These are phyloP conservation scores for Podila epicladia DNA, from an alignment of 192 early-diverging fungal genomes.

Conservation along the genomic window DNA sequence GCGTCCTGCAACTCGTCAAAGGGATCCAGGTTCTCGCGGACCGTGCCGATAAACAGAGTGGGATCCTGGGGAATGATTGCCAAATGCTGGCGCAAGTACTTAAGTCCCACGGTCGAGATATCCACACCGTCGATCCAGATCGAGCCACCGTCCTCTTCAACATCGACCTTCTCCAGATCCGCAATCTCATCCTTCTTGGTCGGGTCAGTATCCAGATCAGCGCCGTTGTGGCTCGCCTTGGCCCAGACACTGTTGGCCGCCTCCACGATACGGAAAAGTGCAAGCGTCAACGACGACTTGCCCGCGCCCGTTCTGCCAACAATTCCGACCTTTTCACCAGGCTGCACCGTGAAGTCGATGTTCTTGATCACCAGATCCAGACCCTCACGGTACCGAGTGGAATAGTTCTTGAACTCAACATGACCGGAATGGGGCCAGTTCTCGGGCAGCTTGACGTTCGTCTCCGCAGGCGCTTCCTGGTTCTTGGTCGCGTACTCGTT, in stretches of 20 bases:
- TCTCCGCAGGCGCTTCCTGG: slow-evolving; percentile 79
- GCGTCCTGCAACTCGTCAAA: slow-evolving; percentile 59
- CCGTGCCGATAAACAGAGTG: slow-evolving; percentile 74
- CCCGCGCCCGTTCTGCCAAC: slow-evolving; percentile 66
- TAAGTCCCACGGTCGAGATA: slow-evolving; percentile 71
- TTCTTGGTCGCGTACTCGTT: slow-evolving; percentile 82
- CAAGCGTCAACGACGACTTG: slow-evolving; percentile 62
- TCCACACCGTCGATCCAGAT: slow-evolving; percentile 82
- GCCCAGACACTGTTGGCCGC: slow-evolving; percentile 58
- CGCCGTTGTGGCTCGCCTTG: slow-evolving; percentile 22
- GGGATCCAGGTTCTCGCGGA: slow-evolving; percentile 66
- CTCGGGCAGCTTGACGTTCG: slow-evolving; percentile 69
- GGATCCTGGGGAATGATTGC: slow-evolving; percentile 94
- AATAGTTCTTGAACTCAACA: slow-evolving; percentile 79
- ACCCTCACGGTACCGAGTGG: slow-evolving; percentile 83
- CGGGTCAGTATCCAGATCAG: slow-evolving; percentile 22
- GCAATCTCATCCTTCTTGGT: slow-evolving; percentile 12
- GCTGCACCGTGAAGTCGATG: slow-evolving; percentile 34
- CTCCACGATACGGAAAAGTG: slow-evolving; percentile 60
- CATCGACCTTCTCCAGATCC: slow-evolving; percentile 13
- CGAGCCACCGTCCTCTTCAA: slow-evolving; percentile 56
- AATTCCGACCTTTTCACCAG: slow-evolving; percentile 79
- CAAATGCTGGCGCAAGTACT: slow-evolving; percentile 76
- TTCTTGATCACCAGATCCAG: slow-evolving; percentile 83
- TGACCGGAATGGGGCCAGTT: slow-evolving; percentile 81